phyloP scores from a whole-genome alignment of 2,329 filamentous ascomycete genomes.

The Aureobasidium sp. region DNA sequence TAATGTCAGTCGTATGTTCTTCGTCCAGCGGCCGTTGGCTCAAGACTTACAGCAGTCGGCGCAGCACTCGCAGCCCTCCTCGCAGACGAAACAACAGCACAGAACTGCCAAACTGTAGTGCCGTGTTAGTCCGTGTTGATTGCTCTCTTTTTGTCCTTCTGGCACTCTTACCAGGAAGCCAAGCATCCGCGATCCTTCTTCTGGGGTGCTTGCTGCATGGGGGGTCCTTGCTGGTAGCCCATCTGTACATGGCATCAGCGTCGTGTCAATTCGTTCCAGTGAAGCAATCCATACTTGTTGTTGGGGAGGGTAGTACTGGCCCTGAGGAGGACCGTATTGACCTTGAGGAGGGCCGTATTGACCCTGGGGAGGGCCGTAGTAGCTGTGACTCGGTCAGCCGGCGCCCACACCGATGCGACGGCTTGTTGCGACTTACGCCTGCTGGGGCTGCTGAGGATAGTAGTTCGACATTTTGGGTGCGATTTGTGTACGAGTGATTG shows the following conservation, averaged over 20 bases:
- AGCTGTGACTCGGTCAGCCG: constrained; percentile 18
- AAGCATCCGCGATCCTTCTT: constrained; percentile 46
- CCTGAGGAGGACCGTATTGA: constrained; percentile 21
- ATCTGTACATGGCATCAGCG: constrained; percentile 14
- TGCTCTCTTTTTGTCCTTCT: background rate
- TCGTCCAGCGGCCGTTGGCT: background rate
- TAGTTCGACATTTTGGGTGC: constrained; percentile 35
- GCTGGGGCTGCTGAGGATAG: constrained; percentile 36
- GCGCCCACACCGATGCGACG: constrained; percentile 1
- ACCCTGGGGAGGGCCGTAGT: constrained; percentile 26
- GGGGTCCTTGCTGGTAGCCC: constrained; percentile 42
- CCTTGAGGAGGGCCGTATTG: constrained; percentile 28
- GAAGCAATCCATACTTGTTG: constrained; percentile 20
- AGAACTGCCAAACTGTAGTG: constrained; percentile 40
- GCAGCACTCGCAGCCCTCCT: constrained; percentile 59
- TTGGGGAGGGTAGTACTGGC: constrained; percentile 30
- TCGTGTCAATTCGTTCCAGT: background rate
- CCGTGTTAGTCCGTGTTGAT: background rate
- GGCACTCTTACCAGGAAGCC: constrained; percentile 33
- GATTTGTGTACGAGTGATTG: background rate
- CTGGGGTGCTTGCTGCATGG: constrained; percentile 34
- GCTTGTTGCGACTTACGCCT: constrained; percentile 29
- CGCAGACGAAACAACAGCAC: constrained; percentile 59
- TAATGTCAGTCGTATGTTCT: background rate
- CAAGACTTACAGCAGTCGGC: constrained; percentile 45